phyloP scores from a whole-genome alignment of 768 basidiomycete species.

The Crucibulum laeve region DNA sequence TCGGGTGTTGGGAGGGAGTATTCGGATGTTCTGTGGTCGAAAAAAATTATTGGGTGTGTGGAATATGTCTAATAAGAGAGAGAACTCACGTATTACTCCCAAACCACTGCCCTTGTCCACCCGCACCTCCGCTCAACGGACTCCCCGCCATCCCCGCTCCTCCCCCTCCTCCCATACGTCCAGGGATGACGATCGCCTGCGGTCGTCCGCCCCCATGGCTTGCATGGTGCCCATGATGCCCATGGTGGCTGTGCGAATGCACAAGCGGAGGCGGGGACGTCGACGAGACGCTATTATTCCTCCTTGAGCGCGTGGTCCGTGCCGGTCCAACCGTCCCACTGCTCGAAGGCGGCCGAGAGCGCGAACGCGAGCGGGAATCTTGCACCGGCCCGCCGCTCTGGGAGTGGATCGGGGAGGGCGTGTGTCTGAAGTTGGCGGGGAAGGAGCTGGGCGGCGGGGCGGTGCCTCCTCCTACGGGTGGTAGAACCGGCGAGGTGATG shows the following conservation, averaged over 20 bases:
- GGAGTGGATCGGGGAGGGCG: conserved; percentile 25
- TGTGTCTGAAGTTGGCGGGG: conserved; percentile 21
- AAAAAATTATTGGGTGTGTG: conserved; percentile 1
- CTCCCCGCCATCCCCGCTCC: conserved; percentile 14
- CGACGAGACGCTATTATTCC: conserved; percentile 58
- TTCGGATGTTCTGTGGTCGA: conserved; percentile 20
- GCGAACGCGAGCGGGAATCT: conserved; percentile 38
- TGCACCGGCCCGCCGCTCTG: conserved; percentile 6
- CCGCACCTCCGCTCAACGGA: conserved; percentile 4
- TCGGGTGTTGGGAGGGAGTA: conserved; percentile 44
- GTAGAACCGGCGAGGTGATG: background rate
- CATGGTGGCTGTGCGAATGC: background rate
- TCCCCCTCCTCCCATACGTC: conserved; percentile 7
- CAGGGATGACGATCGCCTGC: conserved; percentile 70
- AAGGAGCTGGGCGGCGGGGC: conserved; percentile 23
- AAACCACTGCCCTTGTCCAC: conserved; percentile 20
- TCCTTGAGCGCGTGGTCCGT: conserved; percentile 48
- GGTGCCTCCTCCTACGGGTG: background rate
- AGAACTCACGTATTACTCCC: conserved; percentile 9
- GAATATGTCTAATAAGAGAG: background rate
- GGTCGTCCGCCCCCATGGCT: conserved; percentile 28
- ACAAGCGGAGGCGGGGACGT: conserved; percentile 44
- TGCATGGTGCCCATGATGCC: background rate
- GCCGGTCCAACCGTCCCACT: conserved; percentile 38
- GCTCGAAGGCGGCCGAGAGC: conserved; percentile 26